Conservation (phyloP, 306 rosid species). For the Vigna unguiculata region DNA sequence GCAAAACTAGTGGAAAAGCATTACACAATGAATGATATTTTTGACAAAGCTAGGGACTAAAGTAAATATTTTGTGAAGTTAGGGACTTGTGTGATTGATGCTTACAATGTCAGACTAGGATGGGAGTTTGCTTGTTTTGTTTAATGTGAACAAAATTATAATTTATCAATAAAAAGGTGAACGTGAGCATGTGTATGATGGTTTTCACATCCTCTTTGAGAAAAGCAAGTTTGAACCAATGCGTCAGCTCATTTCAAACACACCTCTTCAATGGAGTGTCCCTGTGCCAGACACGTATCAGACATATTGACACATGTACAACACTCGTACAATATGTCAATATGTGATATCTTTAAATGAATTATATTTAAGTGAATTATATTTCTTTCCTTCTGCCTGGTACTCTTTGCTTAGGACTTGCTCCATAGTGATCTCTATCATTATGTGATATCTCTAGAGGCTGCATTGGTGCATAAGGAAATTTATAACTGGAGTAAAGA, state of each 20-base stretch:
- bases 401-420: background rate
- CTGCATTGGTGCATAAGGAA: conserved; percentile 1
- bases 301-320: too few relatives aligned
- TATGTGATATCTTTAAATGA: too few relatives aligned
- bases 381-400: too few relatives aligned
- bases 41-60: background rate
- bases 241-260: background rate
- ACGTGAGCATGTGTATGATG: background rate
- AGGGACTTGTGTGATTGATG: background rate
- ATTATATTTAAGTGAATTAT: too few relatives aligned
- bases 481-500: background rate
- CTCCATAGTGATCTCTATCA: conserved; percentile 21
- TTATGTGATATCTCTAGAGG: conserved; percentile 36
- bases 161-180: conserved; percentile 1
- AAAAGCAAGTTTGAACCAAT: conserved; percentile 25
- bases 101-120: background rate
- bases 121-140: background rate
- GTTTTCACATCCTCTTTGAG: conserved; percentile 22
- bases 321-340: too few relatives aligned
- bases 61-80: background rate
- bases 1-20: background rate
- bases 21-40: background rate
- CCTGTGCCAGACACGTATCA: too few relatives aligned
- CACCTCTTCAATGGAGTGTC: too few relatives aligned
- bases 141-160: conserved; percentile 1